Evolutionary conservation across 2,329 filamentous ascomycete species (phyloP), one percentile per base, ranked within the genome.

Genomic region (Aspergillus brunneoviolaceus): DNA sequence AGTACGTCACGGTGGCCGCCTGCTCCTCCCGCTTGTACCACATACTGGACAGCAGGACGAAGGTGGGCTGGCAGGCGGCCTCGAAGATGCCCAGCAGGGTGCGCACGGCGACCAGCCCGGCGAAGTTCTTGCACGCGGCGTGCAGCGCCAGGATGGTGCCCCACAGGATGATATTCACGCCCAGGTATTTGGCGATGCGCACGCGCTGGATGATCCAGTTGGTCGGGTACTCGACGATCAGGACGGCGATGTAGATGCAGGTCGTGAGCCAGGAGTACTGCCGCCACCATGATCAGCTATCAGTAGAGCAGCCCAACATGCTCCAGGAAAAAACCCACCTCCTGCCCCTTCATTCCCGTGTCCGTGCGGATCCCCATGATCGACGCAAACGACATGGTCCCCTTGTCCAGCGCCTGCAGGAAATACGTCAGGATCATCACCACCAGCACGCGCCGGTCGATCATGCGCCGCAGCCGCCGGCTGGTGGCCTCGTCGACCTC

Each of bases 401-500:
- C 76, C 60, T 78, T 78, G 45, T 78, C 76, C 25, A 78, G 61
- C 10, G 74, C 73, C 55, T 90, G 89, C 23, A 91, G 75, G 69
- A 92, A 90, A 74, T 92, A 91, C 0, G 88, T 90, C 51, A 83
- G 73, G 59, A 92, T 82, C 89, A 92, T 92, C 71, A 92, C 80
- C 2, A 82, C 75, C 49, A 93, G 77, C 2, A 92, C 83, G 33
- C 89, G 84, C 62, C 79, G 82, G 74, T 92, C 88, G 65, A 92
- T 89, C 78, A 86, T 78, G 55, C 75, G 81, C 63, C 85, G 86
- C 55, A 92, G 79, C 31, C 87, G 79, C 45, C 75, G 80, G 73
- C 85, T 87, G 57, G 88, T 85, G 60, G 84, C 85, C 1, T 80
- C 76, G 3, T 82, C 79, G 67, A 92, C 86, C 2, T 84, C 76